Percentiles rank a stretch among this genome's conserved stretches.
These are phyloP conservation scores for Metarhizium brunneum DNA, from an alignment of 2,329 filamentous ascomycete species.

Conservation along the genomic window DNA sequence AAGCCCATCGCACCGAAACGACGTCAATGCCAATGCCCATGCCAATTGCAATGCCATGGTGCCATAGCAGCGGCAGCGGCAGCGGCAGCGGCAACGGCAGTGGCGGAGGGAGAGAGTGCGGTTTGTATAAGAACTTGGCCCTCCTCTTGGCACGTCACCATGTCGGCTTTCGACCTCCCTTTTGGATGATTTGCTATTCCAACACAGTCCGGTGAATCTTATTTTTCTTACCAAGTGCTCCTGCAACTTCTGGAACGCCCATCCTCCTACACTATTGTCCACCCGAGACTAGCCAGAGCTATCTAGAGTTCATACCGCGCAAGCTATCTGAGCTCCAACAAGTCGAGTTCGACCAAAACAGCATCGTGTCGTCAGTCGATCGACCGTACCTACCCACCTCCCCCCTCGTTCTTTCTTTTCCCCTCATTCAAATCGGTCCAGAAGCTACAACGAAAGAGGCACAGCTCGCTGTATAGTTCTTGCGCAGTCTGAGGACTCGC, in stretches of 20 bases:
- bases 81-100: not conserved
- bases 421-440: not conserved
- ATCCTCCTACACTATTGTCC: not conserved
- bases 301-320: not conserved
- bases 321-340: not conserved
- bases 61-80: not conserved
- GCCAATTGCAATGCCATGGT: not conserved
- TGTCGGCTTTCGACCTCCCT: not conserved
- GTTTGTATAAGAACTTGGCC: slow-evolving; percentile 1
- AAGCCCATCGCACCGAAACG: not conserved
- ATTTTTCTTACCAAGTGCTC: not conserved
- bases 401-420: not conserved
- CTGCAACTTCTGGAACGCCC: not conserved
- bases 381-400: no score
- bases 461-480: not conserved
- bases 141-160: not conserved
- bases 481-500: not conserved
- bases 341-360: not conserved
- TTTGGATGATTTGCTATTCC: not conserved
- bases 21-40: not conserved
- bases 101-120: not conserved
- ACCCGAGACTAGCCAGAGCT: not conserved
- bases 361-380: no score
- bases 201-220: not conserved
- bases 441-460: no score